Evolutionary conservation across 495 filamentous ascomycete species (phyloP).

Genomic region (Aspergillus baeticus): DNA sequence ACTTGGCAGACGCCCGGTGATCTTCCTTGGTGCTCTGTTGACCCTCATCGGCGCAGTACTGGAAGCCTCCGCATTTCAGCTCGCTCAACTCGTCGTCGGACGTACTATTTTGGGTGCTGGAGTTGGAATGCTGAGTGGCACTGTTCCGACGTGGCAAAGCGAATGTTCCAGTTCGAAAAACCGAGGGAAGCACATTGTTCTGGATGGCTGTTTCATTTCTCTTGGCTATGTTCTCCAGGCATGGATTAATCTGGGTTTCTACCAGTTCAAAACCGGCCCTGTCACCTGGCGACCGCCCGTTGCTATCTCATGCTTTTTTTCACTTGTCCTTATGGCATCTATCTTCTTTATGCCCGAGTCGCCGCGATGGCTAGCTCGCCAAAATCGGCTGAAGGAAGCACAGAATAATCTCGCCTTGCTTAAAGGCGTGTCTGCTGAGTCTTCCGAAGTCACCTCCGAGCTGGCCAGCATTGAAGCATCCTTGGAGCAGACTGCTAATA

Average conservation of each 20-base stretch:
- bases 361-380: constrained; percentile 19
- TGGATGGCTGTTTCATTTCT: constrained; percentile 50
- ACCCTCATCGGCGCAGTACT: constrained; percentile 57
- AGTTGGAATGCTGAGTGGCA: constrained; percentile 40
- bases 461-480: constrained; percentile 30
- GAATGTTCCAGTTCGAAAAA: constrained; percentile 35
- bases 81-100: constrained; percentile 60
- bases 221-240: constrained; percentile 38
- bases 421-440: constrained; percentile 17
- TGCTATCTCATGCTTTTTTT: constrained; percentile 43
- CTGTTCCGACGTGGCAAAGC: constrained; percentile 48
- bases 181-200: constrained; percentile 34
- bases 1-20: constrained; percentile 39
- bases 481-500: constrained; percentile 23
- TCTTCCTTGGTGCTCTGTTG: constrained; percentile 40
- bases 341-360: constrained; percentile 49
- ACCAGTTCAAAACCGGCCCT: constrained; percentile 30
- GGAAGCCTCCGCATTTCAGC: constrained; percentile 49
- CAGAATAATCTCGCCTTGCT: constrained; percentile 24
- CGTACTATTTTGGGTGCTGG: constrained; percentile 47
- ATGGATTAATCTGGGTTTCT: constrained; percentile 44
- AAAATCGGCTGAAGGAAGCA: constrained; percentile 10
- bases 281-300: constrained; percentile 48
- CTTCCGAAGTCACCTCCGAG: constrained; percentile 8
- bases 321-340: constrained; percentile 26